Percentiles rank a stretch among this genome's conserved stretches.
These are phyloP conservation scores for Coemansia sp. DNA, from an alignment of 192 early-diverging fungal genomes.

Conservation along the genomic window DNA sequence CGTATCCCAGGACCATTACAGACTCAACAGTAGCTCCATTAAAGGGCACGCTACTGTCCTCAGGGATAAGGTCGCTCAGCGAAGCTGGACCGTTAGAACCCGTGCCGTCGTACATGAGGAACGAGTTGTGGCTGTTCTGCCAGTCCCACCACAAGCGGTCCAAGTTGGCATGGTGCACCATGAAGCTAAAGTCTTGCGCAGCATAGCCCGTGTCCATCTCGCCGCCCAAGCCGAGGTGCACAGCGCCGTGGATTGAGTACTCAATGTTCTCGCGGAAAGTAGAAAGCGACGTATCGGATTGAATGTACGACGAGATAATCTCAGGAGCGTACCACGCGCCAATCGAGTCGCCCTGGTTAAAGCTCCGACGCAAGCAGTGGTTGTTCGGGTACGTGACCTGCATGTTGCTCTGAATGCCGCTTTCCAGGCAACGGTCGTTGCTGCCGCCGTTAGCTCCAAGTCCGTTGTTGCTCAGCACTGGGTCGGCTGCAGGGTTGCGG, in stretches of 20 bases:
- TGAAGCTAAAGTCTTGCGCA: slow-evolving; percentile 55
- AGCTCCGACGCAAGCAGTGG: slow-evolving; percentile 54
- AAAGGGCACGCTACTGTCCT: slow-evolving; percentile 33
- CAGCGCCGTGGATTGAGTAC: slow-evolving; percentile 49
- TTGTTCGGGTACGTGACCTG: slow-evolving; percentile 44
- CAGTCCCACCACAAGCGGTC: slow-evolving; percentile 58
- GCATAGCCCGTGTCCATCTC: slow-evolving; percentile 51
- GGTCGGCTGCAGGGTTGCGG: slow-evolving; percentile 33
- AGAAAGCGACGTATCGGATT: slow-evolving; percentile 33
- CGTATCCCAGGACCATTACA: slow-evolving; percentile 52
- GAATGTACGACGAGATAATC: slow-evolving; percentile 46
- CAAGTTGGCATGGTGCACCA: slow-evolving; percentile 54
- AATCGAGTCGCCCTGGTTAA: slow-evolving; percentile 29
- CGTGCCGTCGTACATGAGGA: slow-evolving; percentile 42
- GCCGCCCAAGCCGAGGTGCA: slow-evolving; percentile 50
- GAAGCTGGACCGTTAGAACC: slow-evolving; percentile 26
- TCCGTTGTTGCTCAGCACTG: slow-evolving; percentile 24
- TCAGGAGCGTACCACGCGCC: slow-evolving; percentile 47
- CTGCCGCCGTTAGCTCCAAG: slow-evolving; percentile 41
- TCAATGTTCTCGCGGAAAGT: slow-evolving; percentile 53
- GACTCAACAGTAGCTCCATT: slow-evolving; percentile 38
- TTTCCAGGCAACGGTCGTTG: slow-evolving; percentile 20
- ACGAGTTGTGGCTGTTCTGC: slow-evolving; percentile 46
- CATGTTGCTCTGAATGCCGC: slow-evolving; percentile 47
- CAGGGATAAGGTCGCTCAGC: slow-evolving; percentile 33